Base-by-base conservation (phyloP, 2,329 filamentous ascomycete genomes). In the Daldinia sp. region DNA sequence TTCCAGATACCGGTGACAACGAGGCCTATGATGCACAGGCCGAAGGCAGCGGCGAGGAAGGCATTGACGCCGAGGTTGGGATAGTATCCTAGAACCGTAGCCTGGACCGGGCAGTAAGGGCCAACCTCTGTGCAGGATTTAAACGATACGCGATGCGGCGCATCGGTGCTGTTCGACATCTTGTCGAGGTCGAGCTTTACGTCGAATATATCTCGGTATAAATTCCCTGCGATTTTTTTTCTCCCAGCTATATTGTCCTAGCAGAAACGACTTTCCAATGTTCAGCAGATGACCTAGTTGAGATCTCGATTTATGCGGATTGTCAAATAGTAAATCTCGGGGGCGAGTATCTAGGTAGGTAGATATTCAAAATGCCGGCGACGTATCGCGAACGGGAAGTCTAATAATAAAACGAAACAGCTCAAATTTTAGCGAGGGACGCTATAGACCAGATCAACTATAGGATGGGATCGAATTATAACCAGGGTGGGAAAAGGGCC, bases 31-130 rank as follows among this genome's bases (percentile, higher is more conserved):
- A 78, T 69, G 6, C 78, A 76, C 2, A 83, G 35, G 6, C 77
- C 83, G 61, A 86, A 88, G 17, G 76, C 78, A 52, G 80, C 74
- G 39, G 81, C 76, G 72, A 85, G 84, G 70, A 87, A 83, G 68
- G 80, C 77, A 72, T 86, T 85, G 67, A 84, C 81, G 48, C 82
- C 81, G n/a, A 81, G 71, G 68, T 84, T 86, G 5, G 86, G 86
- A 30, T 80, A 79, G 75, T 88, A 88, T 48, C 84, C 84, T 30
- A 85, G 76, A 10, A 85, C 83, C 2, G 84, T 86, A 27, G 75
- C 77, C 37, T 76, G 61, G 66, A 86, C 83, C n/a, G 83, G 83
- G 65, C 85, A 87, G 35, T 68, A 58, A 2, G 70, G 59, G 7
- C 77, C 77, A 63, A 86, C 75, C 13, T 77, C 71, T 4, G 68